Evolutionary conservation across 108 stramenopile genomes (phyloP).

Genomic region (Parietichytrium sp.): DNA sequence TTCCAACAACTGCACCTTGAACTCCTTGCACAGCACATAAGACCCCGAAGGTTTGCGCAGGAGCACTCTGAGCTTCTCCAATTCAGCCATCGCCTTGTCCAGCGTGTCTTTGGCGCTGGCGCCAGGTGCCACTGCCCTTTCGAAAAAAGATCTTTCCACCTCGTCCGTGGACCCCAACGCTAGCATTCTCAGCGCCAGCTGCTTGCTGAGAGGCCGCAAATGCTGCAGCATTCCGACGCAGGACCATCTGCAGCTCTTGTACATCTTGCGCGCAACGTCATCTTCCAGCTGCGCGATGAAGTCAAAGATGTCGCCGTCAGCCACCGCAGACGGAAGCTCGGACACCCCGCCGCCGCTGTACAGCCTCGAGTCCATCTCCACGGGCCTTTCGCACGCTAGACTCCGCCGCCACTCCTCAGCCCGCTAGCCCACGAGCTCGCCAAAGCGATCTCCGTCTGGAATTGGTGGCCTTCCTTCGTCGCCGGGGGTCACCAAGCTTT

Average conservation of each 20-base stretch:
- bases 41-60: too few species aligned
- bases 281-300: not conserved
- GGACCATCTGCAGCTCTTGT: constrained; percentile 9
- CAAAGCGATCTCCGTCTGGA: too few species aligned
- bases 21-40: not conserved
- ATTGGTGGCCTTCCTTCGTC: too few species aligned
- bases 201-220: not conserved
- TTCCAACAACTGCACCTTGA: not conserved
- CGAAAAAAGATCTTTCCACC: too few species aligned
- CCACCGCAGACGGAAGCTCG: too few species aligned
- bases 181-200: not conserved
- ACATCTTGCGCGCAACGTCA: not conserved
- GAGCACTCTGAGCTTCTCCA: not conserved
- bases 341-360: too few species aligned
- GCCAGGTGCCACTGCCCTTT: not conserved
- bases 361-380: too few species aligned
- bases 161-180: too few species aligned
- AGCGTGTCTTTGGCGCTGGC: not conserved
- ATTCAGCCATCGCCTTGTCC: not conserved
- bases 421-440: too few species aligned
- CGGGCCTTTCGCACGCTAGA: too few species aligned
- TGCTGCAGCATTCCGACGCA: constrained; percentile 8
- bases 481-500: too few species aligned
- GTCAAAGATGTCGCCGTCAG: constrained; percentile 13
- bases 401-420: too few species aligned